phyloP scores from a whole-genome alignment of 2,329 filamentous ascomycete genomes.

The Metarhizium sp. region DNA sequence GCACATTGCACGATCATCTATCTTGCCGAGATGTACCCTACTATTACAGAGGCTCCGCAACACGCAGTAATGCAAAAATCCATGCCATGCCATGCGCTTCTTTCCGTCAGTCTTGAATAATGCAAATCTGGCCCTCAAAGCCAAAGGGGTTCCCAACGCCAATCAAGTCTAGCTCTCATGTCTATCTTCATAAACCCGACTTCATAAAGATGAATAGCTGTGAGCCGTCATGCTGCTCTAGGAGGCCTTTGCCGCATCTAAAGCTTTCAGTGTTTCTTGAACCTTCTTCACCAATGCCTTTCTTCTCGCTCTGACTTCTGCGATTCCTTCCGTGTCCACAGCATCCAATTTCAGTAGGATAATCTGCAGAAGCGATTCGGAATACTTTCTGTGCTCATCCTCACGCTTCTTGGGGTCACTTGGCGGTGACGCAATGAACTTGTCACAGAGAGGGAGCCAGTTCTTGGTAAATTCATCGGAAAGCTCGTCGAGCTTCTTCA shows the following conservation, averaged over 20 bases:
- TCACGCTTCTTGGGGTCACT: slow-evolving; percentile 55
- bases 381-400: slow-evolving; percentile 66
- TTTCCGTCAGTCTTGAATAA: background rate
- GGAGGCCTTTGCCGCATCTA: slow-evolving; percentile 42
- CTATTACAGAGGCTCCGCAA: background rate
- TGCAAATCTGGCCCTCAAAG: background rate
- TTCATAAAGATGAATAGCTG: background rate
- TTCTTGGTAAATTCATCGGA: slow-evolving; percentile 52
- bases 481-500: slow-evolving; percentile 57
- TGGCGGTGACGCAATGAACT: slow-evolving; percentile 55
- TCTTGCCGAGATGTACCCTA: background rate
- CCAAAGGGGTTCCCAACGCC: background rate
- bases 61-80: background rate
- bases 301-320: slow-evolving; percentile 52
- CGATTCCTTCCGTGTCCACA: slow-evolving; percentile 63
- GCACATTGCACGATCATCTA: background rate
- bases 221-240: background rate
- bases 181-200: background rate
- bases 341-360: slow-evolving; percentile 69
- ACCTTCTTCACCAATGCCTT: slow-evolving; percentile 67
- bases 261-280: slow-evolving; percentile 53
- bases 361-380: slow-evolving; percentile 68
- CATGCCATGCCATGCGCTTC: background rate
- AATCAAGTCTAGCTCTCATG: background rate
- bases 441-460: slow-evolving; percentile 54